Evolutionary conservation across 2,329 filamentous ascomycete species (phyloP).

Genomic region (Beauveria brongniartii): DNA sequence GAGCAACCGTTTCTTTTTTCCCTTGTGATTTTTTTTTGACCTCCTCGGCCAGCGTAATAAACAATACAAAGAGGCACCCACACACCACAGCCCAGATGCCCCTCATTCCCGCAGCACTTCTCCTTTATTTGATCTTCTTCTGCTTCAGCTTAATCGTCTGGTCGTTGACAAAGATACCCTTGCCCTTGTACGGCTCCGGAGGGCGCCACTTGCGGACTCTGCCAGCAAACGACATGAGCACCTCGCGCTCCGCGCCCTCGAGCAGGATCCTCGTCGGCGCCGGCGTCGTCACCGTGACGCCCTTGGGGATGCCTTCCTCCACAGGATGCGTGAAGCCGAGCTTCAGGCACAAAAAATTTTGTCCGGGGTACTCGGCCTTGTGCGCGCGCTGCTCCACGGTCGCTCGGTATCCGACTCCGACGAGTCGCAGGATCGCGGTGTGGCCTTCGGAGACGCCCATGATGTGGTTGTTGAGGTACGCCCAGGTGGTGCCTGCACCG

Average conservation of each 20-base stretch:
- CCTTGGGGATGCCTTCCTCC: constrained; percentile 74
- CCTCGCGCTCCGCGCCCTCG: constrained; percentile 79
- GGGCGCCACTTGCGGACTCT: constrained; percentile 79
- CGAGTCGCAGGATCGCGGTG: constrained; percentile 82
- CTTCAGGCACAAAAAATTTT: constrained; percentile 87
- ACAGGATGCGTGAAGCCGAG: constrained; percentile 95
- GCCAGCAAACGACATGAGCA: constrained; percentile 86
- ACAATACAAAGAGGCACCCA: not conserved
- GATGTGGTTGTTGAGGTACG: constrained; percentile 84
- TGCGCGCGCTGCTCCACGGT: constrained; percentile 69
- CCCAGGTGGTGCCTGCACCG: constrained; percentile 69
- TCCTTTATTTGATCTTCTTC: constrained; percentile 82
- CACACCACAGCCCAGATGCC: not conserved
- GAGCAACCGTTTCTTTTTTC: not conserved
- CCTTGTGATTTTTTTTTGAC: not conserved
- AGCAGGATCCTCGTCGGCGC: constrained; percentile 86
- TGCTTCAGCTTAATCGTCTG: constrained; percentile 98
- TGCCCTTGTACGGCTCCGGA: constrained; percentile 98
- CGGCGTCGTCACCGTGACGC: constrained; percentile 79
- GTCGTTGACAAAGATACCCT: constrained; percentile 96
- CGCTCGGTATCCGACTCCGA: constrained; percentile 93
- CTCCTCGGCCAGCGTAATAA: not conserved
- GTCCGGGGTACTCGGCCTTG: constrained; percentile 69
- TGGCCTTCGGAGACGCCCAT: constrained; percentile 95
- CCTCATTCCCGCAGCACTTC: not conserved